Evolutionary conservation across 2,329 filamentous ascomycete genomes (phyloP).

Genomic region (Pseudogymnoascus sp.): DNA sequence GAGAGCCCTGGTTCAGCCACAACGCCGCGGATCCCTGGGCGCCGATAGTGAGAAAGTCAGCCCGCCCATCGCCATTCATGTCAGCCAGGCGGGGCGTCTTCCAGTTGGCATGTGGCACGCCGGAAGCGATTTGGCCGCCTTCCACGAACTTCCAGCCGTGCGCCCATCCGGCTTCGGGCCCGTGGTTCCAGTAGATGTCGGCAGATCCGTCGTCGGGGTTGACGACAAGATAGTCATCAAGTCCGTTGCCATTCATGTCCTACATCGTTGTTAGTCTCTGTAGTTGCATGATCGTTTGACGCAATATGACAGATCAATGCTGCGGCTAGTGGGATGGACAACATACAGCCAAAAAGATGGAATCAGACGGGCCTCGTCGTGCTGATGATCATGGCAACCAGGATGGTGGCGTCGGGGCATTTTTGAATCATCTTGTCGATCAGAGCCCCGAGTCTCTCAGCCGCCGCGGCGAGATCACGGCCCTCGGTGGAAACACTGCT

Average conservation of each 20-base stretch:
- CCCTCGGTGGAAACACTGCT: conserved; percentile 11
- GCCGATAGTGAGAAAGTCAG: background rate
- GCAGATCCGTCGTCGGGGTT: background rate
- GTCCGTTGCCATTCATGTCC: background rate
- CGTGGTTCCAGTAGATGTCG: background rate
- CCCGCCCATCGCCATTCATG: background rate
- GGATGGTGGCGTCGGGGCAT: conserved; percentile 27
- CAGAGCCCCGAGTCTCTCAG: conserved; percentile 26
- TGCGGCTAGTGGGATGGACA: background rate
- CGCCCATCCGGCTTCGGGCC: background rate
- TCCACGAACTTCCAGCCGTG: background rate
- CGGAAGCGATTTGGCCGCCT: background rate
- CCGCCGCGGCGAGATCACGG: conserved; percentile 22
- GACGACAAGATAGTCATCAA: background rate
- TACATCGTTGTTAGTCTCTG: background rate
- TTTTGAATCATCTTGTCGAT: conserved; percentile 26
- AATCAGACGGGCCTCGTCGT: background rate
- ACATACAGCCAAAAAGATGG: background rate
- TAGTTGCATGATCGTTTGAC: background rate
- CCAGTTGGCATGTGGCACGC: background rate
- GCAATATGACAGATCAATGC: too few relatives aligned
- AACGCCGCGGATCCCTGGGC: background rate
- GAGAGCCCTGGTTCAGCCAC: background rate
- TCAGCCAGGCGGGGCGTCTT: background rate
- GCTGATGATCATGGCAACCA: conserved; percentile 31